Percentiles rank a stretch among this genome's conserved stretches.
These are phyloP conservation scores for Huiozyma naganishii DNA, from an alignment of 805 yeast species.

Conservation along the genomic window DNA sequence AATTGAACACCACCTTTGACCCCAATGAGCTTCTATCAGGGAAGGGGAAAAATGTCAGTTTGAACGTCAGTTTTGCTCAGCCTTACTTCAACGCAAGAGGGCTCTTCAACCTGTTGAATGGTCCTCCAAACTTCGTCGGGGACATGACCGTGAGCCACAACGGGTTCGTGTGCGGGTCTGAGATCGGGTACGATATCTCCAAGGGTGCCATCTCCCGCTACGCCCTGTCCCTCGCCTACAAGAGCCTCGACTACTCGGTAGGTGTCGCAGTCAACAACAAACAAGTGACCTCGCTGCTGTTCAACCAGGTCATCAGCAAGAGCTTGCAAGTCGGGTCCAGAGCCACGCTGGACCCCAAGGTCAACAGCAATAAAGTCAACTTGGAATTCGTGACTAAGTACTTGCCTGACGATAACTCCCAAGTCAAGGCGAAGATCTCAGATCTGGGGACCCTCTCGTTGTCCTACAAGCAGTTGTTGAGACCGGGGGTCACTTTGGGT, in stretches of 20 bases:
- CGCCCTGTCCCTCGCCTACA: slow-evolving; percentile 89
- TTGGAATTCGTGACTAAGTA: slow-evolving; percentile 95
- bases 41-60: slow-evolving; percentile 26
- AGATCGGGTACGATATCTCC: slow-evolving; percentile 90
- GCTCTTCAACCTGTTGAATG: slow-evolving; percentile 75
- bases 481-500: slow-evolving; percentile 95
- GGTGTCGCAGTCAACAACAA: slow-evolving; percentile 64
- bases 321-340: slow-evolving; percentile 93
- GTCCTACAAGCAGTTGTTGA: slow-evolving; percentile 85
- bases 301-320: slow-evolving; percentile 91
- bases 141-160: slow-evolving; percentile 91
- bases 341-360: slow-evolving; percentile 84
- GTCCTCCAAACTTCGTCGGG: slow-evolving; percentile 92
- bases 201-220: slow-evolving; percentile 87
- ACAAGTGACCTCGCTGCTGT: slow-evolving; percentile 83
- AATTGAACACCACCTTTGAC: slow-evolving; percentile 74
- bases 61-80: slow-evolving; percentile 84
- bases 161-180: slow-evolving; percentile 94
- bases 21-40: slow-evolving; percentile 66
- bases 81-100: slow-evolving; percentile 90
- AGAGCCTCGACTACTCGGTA: slow-evolving; percentile 76
- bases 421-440: slow-evolving; percentile 92
- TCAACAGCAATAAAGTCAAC: slow-evolving; percentile 57
- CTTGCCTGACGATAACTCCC: slow-evolving; percentile 70
- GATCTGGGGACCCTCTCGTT: slow-evolving; percentile 90